These are phyloP conservation scores for Melampsora larici-populina DNA, from an alignment of 1,284 basidiomycete species.

Conservation along the genomic window DNA sequence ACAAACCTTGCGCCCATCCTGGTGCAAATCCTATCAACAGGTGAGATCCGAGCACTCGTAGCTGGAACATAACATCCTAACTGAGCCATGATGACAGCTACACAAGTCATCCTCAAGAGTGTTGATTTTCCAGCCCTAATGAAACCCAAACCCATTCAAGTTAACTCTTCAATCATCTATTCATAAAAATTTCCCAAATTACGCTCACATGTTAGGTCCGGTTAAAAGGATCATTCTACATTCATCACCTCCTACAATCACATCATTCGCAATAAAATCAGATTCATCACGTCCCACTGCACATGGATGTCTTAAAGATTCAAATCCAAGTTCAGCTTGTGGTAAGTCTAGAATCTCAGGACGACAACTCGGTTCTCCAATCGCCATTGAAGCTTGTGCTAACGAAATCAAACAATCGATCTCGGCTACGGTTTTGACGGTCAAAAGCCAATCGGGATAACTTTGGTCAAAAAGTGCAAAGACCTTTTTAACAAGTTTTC, in stretches of 20 bases:
- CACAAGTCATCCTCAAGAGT: slow-evolving; percentile 88
- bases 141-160: background rate
- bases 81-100: slow-evolving; percentile 92
- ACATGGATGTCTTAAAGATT: slow-evolving; percentile 76
- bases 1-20: slow-evolving; percentile 82
- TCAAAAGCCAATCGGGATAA: slow-evolving; percentile 49
- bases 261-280: slow-evolving; percentile 90
- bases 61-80: slow-evolving; percentile 98
- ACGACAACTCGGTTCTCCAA: slow-evolving; percentile 88
- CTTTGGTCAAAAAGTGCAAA: slow-evolving; percentile 50
- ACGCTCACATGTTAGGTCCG: slow-evolving; percentile 80
- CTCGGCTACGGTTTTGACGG: slow-evolving; percentile 67
- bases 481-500: slow-evolving; percentile 43
- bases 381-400: slow-evolving; percentile 78
- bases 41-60: slow-evolving; percentile 71
- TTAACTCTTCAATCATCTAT: too few relatives aligned
- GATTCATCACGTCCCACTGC: slow-evolving; percentile 49
- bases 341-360: slow-evolving; percentile 80
- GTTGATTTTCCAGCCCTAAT: slow-evolving; percentile 72
- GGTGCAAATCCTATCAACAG: slow-evolving; percentile 89
- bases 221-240: slow-evolving; percentile 84
- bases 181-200: too few relatives aligned
- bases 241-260: slow-evolving; percentile 74
- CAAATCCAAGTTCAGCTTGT: slow-evolving; percentile 73
- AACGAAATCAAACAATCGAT: slow-evolving; percentile 91